These are phyloP conservation scores for Cladosporium sp. DNA, from an alignment of 2,329 filamentous ascomycete genomes.

Conservation along the genomic window DNA sequence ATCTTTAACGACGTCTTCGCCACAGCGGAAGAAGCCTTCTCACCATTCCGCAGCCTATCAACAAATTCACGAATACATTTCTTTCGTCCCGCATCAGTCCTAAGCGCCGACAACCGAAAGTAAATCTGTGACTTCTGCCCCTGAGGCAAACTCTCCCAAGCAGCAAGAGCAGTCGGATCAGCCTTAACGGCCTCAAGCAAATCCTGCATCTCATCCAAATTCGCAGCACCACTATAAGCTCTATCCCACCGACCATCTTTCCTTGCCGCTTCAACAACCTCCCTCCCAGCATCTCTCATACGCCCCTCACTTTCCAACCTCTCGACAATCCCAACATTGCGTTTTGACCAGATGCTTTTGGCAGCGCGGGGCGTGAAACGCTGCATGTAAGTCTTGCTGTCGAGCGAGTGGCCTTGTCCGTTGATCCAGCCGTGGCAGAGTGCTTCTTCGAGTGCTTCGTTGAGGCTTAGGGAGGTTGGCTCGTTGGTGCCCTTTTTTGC, in stretches of 20 bases:
- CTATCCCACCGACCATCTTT: constrained; percentile 55
- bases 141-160: constrained; percentile 43
- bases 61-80: constrained; percentile 38
- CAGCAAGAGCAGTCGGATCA: constrained; percentile 33
- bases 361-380: constrained; percentile 55
- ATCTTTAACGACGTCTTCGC: background rate
- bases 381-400: constrained; percentile 48
- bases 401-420: constrained; percentile 46
- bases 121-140: constrained; percentile 46
- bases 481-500: constrained; percentile 19
- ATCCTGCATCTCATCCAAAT: constrained; percentile 46
- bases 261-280: constrained; percentile 52
- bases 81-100: constrained; percentile 24
- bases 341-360: constrained; percentile 55
- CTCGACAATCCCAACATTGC: constrained; percentile 52
- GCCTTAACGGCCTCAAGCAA: constrained; percentile 42
- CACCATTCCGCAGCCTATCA: constrained; percentile 17
- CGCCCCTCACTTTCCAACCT: constrained; percentile 42
- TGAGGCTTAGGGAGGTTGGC: constrained; percentile 38
- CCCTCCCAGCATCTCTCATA: constrained; percentile 47
- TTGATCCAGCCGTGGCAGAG: constrained; percentile 63
- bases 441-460: constrained; percentile 52
- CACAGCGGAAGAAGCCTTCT: background rate
- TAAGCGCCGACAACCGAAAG: constrained; percentile 41
- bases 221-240: constrained; percentile 51